Evolutionary conservation across 768 basidiomycete genomes (phyloP).

Genomic region (Lactarius akahatsu): DNA sequence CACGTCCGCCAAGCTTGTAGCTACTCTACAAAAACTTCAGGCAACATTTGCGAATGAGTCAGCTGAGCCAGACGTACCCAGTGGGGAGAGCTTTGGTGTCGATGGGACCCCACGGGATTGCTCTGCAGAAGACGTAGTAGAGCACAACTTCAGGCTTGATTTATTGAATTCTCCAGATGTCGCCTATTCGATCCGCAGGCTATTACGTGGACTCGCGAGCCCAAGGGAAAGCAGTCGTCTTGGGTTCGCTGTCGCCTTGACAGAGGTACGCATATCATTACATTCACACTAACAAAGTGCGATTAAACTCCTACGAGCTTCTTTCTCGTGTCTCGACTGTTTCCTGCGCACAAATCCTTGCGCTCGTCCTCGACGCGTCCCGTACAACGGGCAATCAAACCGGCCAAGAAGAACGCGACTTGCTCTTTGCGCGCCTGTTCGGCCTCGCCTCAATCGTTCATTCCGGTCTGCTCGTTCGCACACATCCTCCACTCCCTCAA

Average conservation of each 20-base stretch:
- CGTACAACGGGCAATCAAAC: slow-evolving; percentile 74
- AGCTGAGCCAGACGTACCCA: slow-evolving; percentile 33
- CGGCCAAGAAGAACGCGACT: slow-evolving; percentile 90
- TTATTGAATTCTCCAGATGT: slow-evolving; percentile 84
- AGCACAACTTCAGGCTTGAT: slow-evolving; percentile 54
- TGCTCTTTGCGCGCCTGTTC: slow-evolving; percentile 89
- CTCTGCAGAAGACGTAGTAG: slow-evolving; percentile 45
- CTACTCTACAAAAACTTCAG: slow-evolving; percentile 84
- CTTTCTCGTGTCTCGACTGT: slow-evolving; percentile 76
- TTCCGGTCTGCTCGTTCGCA: slow-evolving; percentile 75
- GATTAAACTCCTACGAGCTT: slow-evolving; percentile 48
- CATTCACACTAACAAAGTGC: slow-evolving; percentile 9
- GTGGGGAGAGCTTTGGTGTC: slow-evolving; percentile 29
- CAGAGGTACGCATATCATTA: slow-evolving; percentile 62
- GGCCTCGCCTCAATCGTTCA: slow-evolving; percentile 83
- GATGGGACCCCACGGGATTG: slow-evolving; percentile 30
- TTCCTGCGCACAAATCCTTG: slow-evolving; percentile 71
- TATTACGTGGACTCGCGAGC: slow-evolving; percentile 86
- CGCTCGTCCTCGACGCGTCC: slow-evolving; percentile 70
- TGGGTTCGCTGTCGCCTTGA: slow-evolving; percentile 94
- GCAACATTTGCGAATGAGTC: slow-evolving; percentile 52
- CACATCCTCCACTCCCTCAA: slow-evolving; percentile 52
- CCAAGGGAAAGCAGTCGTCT: slow-evolving; percentile 90
- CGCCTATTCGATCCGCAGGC: slow-evolving; percentile 83
- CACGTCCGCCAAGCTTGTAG: slow-evolving; percentile 82